These are phyloP conservation scores for Zasmidium citrigriseum DNA, from an alignment of 2,329 filamentous ascomycete genomes.

Conservation along the genomic window DNA sequence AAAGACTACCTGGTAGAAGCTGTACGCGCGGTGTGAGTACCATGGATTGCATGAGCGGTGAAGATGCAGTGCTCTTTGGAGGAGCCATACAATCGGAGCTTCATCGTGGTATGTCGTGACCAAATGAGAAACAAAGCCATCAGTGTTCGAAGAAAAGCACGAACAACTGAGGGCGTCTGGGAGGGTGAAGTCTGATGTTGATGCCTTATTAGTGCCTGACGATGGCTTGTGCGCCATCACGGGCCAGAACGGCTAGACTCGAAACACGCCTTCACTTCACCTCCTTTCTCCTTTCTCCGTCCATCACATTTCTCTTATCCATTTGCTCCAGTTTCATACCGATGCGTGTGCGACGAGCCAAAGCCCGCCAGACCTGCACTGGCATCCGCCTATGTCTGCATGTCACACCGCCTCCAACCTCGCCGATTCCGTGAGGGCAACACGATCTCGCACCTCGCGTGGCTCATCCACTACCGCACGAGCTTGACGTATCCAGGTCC, in stretches of 20 bases:
- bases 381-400: background rate
- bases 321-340: background rate
- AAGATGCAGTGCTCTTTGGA: background rate
- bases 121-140: too few relatives aligned
- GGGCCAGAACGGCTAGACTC: background rate
- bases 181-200: background rate
- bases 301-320: background rate
- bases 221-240: too few relatives aligned
- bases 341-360: background rate
- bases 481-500: background rate
- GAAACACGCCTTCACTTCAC: background rate
- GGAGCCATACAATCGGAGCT: too few relatives aligned
- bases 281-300: background rate
- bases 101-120: background rate
- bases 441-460: background rate
- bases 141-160: too few relatives aligned
- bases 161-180: background rate
- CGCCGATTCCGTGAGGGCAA: background rate
- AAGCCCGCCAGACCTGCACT: background rate
- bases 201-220: background rate
- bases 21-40: too few relatives aligned
- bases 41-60: background rate
- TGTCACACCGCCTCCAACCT: background rate
- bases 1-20: background rate
- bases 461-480: background rate